phyloP scores from a whole-genome alignment of 1,284 basidiomycete genomes.

The Lignosus rhinocerotis region DNA sequence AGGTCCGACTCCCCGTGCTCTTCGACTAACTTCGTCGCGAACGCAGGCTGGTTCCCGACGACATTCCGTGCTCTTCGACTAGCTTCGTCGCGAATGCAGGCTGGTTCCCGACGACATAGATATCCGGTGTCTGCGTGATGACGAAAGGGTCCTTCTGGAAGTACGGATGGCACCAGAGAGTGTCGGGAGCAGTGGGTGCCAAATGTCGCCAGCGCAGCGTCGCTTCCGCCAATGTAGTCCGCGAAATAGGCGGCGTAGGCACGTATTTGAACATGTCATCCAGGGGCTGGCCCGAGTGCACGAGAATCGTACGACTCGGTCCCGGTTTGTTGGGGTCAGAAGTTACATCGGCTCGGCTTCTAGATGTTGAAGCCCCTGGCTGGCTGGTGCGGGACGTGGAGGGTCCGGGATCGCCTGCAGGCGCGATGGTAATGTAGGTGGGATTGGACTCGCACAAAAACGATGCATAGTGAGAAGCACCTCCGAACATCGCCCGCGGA shows the following conservation, averaged over 20 bases:
- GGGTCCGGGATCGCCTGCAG: conserved; percentile 24
- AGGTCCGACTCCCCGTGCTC: conserved; percentile 34
- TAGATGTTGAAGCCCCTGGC: conserved; percentile 19
- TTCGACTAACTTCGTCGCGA: conserved; percentile 71
- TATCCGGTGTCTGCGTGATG: conserved; percentile 78
- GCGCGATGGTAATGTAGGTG: conserved; percentile 70
- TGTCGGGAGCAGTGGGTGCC: conserved; percentile 97
- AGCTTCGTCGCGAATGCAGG: conserved; percentile 77
- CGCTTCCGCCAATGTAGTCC: conserved; percentile 73
- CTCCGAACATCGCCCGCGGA: conserved; percentile 89
- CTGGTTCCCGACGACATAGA: conserved; percentile 95
- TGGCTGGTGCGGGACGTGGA: conserved; percentile 24
- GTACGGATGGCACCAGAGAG: conserved; percentile 98
- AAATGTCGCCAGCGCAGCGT: conserved; percentile 94
- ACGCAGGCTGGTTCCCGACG: conserved; percentile 89
- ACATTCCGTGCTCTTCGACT: conserved; percentile 60
- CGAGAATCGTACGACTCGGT: conserved; percentile 60
- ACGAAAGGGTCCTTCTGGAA: conserved; percentile 89
- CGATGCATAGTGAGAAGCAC: conserved; percentile 59
- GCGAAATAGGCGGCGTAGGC: conserved; percentile 61
- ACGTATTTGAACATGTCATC: conserved; percentile 97
- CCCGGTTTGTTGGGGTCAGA: conserved; percentile 25
- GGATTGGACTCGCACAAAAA: conserved; percentile 91
- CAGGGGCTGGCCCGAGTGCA: conserved; percentile 89
- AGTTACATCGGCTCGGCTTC: conserved; percentile 16